Base-by-base conservation (phyloP, 805 yeast genomes). In the Yarrowia porcina region DNA sequence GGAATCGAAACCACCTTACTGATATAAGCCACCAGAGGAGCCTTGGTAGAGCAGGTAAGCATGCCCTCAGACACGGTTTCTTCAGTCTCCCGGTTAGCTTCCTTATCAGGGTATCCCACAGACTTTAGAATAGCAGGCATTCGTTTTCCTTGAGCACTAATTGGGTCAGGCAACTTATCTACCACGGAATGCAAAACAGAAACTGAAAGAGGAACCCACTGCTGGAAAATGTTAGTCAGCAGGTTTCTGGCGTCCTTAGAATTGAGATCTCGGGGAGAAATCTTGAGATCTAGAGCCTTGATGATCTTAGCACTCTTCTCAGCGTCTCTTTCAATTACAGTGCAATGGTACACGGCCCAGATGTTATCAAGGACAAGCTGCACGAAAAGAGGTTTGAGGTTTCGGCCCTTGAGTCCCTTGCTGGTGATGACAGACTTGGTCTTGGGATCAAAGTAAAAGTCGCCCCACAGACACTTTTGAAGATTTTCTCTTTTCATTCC, bases 391-490 rank as follows among this genome's bases (percentile, higher is more conserved):
- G 97, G 96, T 71, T 90, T 89, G 64, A 85, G 71, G 35, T 76
- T 74, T 62, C 86, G 79, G 1, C 89, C 84, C 15, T 83, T 82
- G 49, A 63, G 63, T 36, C 28, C 65, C 47, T 66, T 66, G 20
- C 69, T 70, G 15, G 85, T 84, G 15, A 90, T 77, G 33, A 94
- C 88, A 69, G 87, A 89, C 70, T 92, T 94, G 21, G 91, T 85
- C 73, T 92, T 93, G 70, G 96, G 88, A 72, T 94, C 98, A 69
- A 90, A 78, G 71, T 83, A 90, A 72, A 77, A 93, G 71, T 93
- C 97, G 38, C 99, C 99, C 98, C 98, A 94, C 4, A 94, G 77
- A n/a, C 91, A 90, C 70, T 89, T 88, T 64, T 87, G 86, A 47
- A 94, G 79, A 61, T 84, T 89, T 18, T 84, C 83, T 66, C 91